These are phyloP conservation scores for Paralagenidium karlingii DNA, from an alignment of 352 stramenopile species.

Conservation along the genomic window DNA sequence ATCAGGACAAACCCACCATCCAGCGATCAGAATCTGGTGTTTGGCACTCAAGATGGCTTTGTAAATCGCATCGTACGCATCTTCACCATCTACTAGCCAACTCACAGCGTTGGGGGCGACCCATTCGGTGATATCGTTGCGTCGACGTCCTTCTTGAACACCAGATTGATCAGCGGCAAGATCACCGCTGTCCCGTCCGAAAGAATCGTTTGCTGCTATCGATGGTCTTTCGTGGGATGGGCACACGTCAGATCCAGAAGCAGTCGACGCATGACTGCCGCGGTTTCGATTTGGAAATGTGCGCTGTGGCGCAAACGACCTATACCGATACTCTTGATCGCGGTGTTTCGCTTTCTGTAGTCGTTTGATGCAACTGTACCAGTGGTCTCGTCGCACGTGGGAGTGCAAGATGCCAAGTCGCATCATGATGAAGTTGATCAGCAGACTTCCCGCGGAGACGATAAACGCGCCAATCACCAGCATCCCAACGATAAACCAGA, in stretches of 20 bases:
- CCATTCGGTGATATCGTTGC: no score
- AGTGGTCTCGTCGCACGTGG: conserved; percentile 72
- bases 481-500: conserved; percentile 53
- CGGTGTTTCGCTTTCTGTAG: conserved; percentile 72
- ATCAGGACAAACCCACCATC: conserved; percentile 83
- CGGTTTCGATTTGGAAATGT: no score
- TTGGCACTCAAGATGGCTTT: conserved; percentile 78
- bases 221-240: no score
- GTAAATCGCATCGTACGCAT: conserved; percentile 79
- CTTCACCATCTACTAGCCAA: conserved; percentile 80
- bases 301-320: conserved; percentile 65
- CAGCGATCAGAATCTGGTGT: conserved; percentile 84
- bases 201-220: no score
- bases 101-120: conserved; percentile 48
- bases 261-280: no score
- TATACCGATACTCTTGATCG: conserved; percentile 51
- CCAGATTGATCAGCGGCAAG: no score
- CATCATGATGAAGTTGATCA: conserved; percentile 67
- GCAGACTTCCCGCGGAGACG: conserved; percentile 40
- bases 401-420: conserved; percentile 73
- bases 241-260: no score
- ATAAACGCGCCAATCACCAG: conserved; percentile 65
- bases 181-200: no score
- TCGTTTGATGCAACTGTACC: conserved; percentile 59
- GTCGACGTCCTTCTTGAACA: conserved; percentile 4